These are phyloP conservation scores for Ganoderma boninense DNA, from an alignment of 1,284 basidiomycete genomes.

Conservation along the genomic window DNA sequence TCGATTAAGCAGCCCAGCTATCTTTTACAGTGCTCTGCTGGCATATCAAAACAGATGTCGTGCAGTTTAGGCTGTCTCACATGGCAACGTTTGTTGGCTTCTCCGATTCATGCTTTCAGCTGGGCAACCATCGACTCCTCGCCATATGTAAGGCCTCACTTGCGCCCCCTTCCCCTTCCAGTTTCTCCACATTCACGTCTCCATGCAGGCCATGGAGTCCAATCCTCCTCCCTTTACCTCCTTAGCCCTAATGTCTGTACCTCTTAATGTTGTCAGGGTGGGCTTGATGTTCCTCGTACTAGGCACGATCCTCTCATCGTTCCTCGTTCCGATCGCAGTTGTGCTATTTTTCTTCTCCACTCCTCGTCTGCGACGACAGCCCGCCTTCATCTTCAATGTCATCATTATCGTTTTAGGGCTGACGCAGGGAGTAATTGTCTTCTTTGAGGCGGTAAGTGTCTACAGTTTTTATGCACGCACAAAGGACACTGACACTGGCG, in stretches of 20 bases:
- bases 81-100: no score
- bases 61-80: no score
- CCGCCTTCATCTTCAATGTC: constrained; percentile 39
- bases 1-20: no score
- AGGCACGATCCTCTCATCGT: constrained; percentile 24
- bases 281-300: constrained; percentile 25
- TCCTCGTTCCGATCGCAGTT: constrained; percentile 32
- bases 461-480: no score
- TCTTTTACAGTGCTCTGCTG: no score
- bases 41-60: no score
- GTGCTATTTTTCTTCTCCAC: constrained; percentile 38
- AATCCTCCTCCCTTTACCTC: neutral
- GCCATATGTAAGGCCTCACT: neutral
- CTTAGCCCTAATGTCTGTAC: neutral
- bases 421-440: constrained; percentile 15
- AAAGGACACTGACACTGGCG: no score
- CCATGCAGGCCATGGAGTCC: neutral
- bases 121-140: no score
- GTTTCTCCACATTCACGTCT: neutral
- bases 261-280: neutral
- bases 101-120: no score
- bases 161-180: neutral
- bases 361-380: constrained; percentile 28
- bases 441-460: constrained; percentile 4
- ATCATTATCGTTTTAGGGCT: constrained; percentile 32